Percentiles rank a stretch among this genome's conserved stretches.
Evolutionary conservation across 495 filamentous ascomycete genomes (phyloP).

Genomic region (Lophiostoma macrostomum): DNA sequence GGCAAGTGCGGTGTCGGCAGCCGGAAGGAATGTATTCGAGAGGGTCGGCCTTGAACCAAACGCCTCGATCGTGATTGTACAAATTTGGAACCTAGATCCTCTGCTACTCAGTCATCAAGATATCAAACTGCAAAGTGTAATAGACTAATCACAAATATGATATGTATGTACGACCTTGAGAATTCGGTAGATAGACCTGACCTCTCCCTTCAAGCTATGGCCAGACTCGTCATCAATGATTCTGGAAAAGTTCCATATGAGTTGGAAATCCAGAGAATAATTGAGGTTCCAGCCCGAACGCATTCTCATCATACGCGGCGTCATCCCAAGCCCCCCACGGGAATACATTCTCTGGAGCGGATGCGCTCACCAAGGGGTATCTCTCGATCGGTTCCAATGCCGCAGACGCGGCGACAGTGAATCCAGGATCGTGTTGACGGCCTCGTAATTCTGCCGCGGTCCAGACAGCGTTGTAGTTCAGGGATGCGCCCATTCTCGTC

Average conservation of each 20-base stretch:
- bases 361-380: background rate
- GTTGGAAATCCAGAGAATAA: background rate
- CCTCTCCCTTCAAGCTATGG: too few species aligned
- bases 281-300: background rate
- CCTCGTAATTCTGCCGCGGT: constrained; percentile 6
- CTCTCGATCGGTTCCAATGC: background rate
- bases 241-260: background rate
- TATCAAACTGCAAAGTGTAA: too few species aligned
- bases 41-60: too few species aligned
- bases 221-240: too few species aligned
- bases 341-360: background rate
- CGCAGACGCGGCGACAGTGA: background rate
- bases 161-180: too few species aligned
- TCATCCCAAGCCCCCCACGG: constrained; percentile 1
- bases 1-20: too few species aligned
- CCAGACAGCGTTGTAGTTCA: constrained; percentile 8
- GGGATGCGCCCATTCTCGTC: constrained; percentile 1
- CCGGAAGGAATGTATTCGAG: too few species aligned
- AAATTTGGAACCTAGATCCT: too few species aligned
- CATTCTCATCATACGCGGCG: background rate
- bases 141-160: too few species aligned
- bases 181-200: too few species aligned
- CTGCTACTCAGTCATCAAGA: too few species aligned
- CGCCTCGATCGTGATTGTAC: too few species aligned
- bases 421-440: background rate